These are phyloP conservation scores for Pleurotus djamor DNA, from an alignment of 768 basidiomycete species.

Conservation along the genomic window DNA sequence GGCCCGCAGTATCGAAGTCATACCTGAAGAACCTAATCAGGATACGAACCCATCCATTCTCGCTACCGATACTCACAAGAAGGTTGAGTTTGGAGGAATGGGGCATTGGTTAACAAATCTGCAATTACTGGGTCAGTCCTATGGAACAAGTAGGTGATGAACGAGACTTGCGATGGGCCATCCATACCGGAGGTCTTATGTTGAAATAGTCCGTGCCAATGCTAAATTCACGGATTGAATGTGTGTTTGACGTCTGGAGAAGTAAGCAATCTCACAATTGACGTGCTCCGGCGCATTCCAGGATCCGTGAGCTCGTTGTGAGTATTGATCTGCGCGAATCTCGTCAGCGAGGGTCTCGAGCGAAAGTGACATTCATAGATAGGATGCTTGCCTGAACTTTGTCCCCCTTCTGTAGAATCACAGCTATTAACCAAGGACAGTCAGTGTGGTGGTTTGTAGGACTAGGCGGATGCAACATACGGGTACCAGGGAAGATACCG, in stretches of 20 bases:
- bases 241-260: background rate
- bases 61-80: too few relatives aligned
- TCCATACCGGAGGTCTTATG: background rate
- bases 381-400: too few relatives aligned
- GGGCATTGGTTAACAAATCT: slow-evolving; percentile 42
- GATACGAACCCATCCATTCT: too few relatives aligned
- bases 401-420: too few relatives aligned
- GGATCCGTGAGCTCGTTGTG: slow-evolving; percentile 32
- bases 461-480: background rate
- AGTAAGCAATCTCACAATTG: slow-evolving; percentile 27
- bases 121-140: slow-evolving; percentile 7
- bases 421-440: too few relatives aligned
- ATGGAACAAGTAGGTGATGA: background rate
- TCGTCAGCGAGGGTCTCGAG: too few relatives aligned
- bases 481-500: slow-evolving; percentile 25
- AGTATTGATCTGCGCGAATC: slow-evolving; percentile 22
- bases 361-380: too few relatives aligned
- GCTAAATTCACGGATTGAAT: slow-evolving; percentile 14
- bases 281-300: slow-evolving; percentile 36
- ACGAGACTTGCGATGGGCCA: background rate
- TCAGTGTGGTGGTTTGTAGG: background rate
- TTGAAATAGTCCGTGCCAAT: slow-evolving; percentile 33
- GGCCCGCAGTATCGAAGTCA: slow-evolving; percentile 31
- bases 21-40: slow-evolving; percentile 26
- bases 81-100: slow-evolving; percentile 26